Percentiles rank a stretch among this genome's conserved stretches.
These are phyloP conservation scores for Sphenostylis stenocarpa DNA, from an alignment of 306 rosid genomes.

Conservation along the genomic window DNA sequence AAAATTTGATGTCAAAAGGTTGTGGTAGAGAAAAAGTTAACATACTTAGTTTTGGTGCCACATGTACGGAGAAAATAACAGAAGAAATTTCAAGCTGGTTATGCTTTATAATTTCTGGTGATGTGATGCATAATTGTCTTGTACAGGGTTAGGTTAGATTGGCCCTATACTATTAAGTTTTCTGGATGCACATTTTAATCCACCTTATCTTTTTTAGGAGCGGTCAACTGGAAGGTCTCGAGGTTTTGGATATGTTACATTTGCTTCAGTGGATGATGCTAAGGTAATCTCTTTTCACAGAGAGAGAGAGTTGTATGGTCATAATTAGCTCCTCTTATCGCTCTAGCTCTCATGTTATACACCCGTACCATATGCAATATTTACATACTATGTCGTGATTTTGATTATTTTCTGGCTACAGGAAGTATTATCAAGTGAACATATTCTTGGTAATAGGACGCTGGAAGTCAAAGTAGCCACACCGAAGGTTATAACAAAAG, in stretches of 20 bases:
- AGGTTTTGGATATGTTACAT: conserved; percentile 96
- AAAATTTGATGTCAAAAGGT: neutral
- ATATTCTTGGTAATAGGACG: conserved; percentile 84
- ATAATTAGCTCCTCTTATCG: neutral
- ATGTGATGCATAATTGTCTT: conserved; percentile 11
- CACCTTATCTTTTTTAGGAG: conserved; percentile 52
- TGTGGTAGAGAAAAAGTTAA: neutral
- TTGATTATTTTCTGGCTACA: conserved; percentile 38
- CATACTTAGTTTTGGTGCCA: conserved; percentile 5
- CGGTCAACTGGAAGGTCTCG: conserved; percentile 94
- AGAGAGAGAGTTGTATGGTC: neutral
- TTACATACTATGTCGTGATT: neutral
- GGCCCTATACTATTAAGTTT: neutral
- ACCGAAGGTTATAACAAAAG: conserved; percentile 67
- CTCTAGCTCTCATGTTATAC: neutral
- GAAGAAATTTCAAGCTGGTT: neutral
- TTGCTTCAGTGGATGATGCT: conserved; percentile 86
- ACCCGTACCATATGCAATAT: neutral
- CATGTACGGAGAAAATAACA: neutral
- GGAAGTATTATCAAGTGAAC: conserved; percentile 79
- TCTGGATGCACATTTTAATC: conserved; percentile 22
- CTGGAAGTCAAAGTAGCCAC: conserved; percentile 99
- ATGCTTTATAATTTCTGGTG: neutral
- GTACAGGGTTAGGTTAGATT: conserved; percentile 8
- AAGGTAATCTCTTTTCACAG: conserved; percentile 49